Evolutionary conservation across 371 early-diverging fungal genomes (phyloP).

Genomic region (Mortierella sp.): DNA sequence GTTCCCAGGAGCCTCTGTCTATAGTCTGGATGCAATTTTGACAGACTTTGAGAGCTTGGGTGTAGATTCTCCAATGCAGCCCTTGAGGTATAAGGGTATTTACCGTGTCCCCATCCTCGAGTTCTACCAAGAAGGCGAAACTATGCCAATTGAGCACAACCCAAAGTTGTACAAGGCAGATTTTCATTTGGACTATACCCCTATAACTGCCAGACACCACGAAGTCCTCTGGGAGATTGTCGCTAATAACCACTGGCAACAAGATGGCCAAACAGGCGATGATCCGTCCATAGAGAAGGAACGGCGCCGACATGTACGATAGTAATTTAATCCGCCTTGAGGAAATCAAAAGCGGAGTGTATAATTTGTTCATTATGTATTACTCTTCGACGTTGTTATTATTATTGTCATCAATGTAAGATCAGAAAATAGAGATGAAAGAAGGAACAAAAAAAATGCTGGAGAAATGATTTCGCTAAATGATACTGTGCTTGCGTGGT

Average conservation of each 20-base stretch:
- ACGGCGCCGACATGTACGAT: conserved; percentile 12
- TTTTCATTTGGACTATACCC: conserved; percentile 45
- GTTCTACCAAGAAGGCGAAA: conserved; percentile 41
- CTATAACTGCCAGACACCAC: conserved; percentile 32
- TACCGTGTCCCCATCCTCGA: conserved; percentile 49
- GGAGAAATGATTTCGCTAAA: neutral
- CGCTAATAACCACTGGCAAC: conserved; percentile 23
- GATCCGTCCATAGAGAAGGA: conserved; percentile 15
- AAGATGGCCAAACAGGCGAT: neutral
- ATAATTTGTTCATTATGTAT: no score
- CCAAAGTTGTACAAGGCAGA: conserved; percentile 44
- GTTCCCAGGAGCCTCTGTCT: conserved; percentile 48
- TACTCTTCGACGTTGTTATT: no score
- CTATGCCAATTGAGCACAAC: conserved; percentile 37
- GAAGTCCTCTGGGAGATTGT: conserved; percentile 49
- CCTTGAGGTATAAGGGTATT: conserved; percentile 35
- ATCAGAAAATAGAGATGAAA: neutral
- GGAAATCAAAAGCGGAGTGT: no score
- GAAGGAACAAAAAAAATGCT: neutral
- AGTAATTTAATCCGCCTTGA: neutral
- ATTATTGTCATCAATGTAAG: no score
- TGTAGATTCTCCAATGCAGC: conserved; percentile 40
- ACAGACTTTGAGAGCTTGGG: conserved; percentile 20
- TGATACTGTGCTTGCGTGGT: neutral
- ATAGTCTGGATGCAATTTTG: conserved; percentile 26